phyloP scores from a whole-genome alignment of 2,329 filamentous ascomycete genomes.

The Sphaerulina vaccinii region DNA sequence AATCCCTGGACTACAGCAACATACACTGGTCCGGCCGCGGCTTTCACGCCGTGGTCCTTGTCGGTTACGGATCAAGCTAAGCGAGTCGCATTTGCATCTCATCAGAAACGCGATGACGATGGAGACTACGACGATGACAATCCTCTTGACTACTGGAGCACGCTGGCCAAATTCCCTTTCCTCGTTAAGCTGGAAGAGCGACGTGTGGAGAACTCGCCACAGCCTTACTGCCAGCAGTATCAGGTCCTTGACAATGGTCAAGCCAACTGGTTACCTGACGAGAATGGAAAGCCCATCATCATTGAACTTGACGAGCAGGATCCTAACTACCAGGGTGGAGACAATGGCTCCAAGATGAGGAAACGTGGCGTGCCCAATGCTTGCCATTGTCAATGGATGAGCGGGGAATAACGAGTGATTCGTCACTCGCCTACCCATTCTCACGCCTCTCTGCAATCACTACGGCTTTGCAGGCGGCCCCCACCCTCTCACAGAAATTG shows the following conservation, averaged over 20 bases:
- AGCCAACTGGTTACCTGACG: constrained; percentile 40
- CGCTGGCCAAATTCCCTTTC: constrained; percentile 45
- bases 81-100: not conserved
- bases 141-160: constrained; percentile 4
- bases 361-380: constrained; percentile 26
- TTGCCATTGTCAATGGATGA: constrained; percentile 42
- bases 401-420: constrained; percentile 16
- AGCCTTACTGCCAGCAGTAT: constrained; percentile 66
- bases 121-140: not conserved
- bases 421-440: not conserved
- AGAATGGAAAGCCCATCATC: constrained; percentile 38
- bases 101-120: constrained; percentile 1
- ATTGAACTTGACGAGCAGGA: constrained; percentile 44
- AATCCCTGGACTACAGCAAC: constrained; percentile 6
- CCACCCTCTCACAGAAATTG: no score
- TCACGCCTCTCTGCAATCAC: no score
- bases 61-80: constrained; percentile 6
- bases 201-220: constrained; percentile 44
- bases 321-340: constrained; percentile 33
- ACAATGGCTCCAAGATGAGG: constrained; percentile 20
- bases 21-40: constrained; percentile 6
- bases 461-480: no score
- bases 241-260: constrained; percentile 55
- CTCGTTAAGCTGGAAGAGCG: constrained; percentile 67
- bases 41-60: constrained; percentile 1